These are phyloP conservation scores for Ailanthus altissimus DNA, from an alignment of 345 rosid genomes.

Conservation along the genomic window DNA sequence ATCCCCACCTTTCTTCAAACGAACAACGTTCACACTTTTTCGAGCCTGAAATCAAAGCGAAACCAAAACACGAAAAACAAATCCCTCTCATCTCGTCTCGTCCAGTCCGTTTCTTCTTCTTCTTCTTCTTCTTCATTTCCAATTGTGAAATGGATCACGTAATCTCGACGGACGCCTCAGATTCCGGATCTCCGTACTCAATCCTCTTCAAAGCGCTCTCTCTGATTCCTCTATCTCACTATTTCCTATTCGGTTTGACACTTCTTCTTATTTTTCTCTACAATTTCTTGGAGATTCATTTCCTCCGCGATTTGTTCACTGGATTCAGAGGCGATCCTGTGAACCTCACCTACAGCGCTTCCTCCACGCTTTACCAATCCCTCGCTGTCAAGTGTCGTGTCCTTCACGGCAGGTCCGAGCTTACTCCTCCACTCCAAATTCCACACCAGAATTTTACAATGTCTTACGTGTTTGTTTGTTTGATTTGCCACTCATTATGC, in stretches of 20 bases:
- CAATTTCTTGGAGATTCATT: slow-evolving; percentile 43
- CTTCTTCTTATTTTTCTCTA: slow-evolving; percentile 27
- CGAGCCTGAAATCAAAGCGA: no score
- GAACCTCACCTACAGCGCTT: slow-evolving; percentile 24
- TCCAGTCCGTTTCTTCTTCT: not conserved
- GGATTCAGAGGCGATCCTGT: slow-evolving; percentile 40
- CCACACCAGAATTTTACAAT: not conserved
- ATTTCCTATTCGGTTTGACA: slow-evolving; percentile 9
- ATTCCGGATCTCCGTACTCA: slow-evolving; percentile 33
- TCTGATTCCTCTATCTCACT: slow-evolving; percentile 37
- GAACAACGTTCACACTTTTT: no score
- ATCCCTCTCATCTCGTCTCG: not conserved
- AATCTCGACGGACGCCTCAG: not conserved
- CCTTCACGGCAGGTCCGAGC: slow-evolving; percentile 35
- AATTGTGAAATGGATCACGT: slow-evolving; percentile 4
- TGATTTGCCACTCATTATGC: not conserved
- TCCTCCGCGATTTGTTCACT: slow-evolving; percentile 32
- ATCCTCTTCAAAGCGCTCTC: slow-evolving; percentile 39
- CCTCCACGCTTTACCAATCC: slow-evolving; percentile 40
- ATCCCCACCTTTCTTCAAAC: no score
- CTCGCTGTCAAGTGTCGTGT: slow-evolving; percentile 37
- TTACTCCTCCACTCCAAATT: not conserved
- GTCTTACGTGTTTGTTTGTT: no score
- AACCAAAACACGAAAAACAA: no score
- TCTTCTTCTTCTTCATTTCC: not conserved